Base-by-base conservation (phyloP, 1,284 basidiomycete genomes). In the Ustilago sp. region DNA sequence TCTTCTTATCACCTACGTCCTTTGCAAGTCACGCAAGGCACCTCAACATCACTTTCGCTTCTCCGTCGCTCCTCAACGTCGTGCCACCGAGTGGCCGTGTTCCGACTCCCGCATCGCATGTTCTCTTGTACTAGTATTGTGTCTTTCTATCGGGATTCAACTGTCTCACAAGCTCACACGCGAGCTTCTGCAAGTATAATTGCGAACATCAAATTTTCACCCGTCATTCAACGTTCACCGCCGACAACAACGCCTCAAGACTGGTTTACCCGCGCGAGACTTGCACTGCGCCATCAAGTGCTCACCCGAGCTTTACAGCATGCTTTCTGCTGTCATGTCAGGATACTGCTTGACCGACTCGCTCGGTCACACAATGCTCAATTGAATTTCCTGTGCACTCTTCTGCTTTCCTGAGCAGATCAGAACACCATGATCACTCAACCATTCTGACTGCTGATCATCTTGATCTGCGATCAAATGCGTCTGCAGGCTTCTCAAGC, bases 31-130 rank as follows among this genome's bases (percentile, higher is more conserved):
- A 8, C 4, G 50, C 43, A 19, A 45, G 19, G 48, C 8, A 28
- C 36, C 23, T 36, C 23, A 34, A 15, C 35, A 31, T 43, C 39
- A 31, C 39, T 6, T 41, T 17, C 39, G 15, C 43, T 8, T 38
- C 38, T 17, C 23, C 47, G 11, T 31, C 60, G 15, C n/a, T 34
- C 7, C 8, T 31, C 23, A 39, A 19, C 23, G n/a, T 54, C n/a
- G 34, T 59, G 62, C 68, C 62, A 64, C 58, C 19, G 62, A 31
- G 41, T 70, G 68, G 55, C 47, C 51, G 17, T 56, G 34, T 39
- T 35, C 52, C 48, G 62, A 61, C 41, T 28, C 51, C 54, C 59
- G 71, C 54, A 68, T 68, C 58, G 71, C 65, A 62, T 62, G 58
- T 54, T 32, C 17, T 39, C 50, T 56, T 72, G 69, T 72, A 72